Base-by-base conservation (phyloP, 805 yeast species). In the Wickerhamia fluorescens region DNA sequence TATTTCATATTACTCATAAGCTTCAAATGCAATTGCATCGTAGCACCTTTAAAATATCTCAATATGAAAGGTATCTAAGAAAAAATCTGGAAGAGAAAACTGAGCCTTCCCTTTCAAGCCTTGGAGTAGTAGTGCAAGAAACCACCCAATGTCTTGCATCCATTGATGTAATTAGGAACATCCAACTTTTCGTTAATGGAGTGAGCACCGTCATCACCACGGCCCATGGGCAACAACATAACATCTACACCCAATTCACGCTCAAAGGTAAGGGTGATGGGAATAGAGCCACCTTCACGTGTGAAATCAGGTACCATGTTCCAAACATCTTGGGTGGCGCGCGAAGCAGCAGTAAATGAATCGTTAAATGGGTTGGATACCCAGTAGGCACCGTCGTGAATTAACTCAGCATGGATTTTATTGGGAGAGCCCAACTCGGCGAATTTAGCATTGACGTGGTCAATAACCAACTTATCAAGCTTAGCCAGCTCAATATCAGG, bases 191-290 rank as follows among this genome's bases (percentile, higher is more conserved):
- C 99, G 54, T 92, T 92, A 49, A 92, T 87, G 14, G 96, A 86
- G 58, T 92, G 99, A 26, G 99, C 98, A 47, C 98, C 98, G 52
- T 92, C 99, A 56, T 92, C 96, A 44, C 98, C 98, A 63, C 94
- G 81, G 41, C 99, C 99, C 82, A 92, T 83, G 40, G 99, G 98
- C 46, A 92, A 73, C 49, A 92, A 68, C 40, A 92, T 68, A 19
- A 88, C 97, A 39, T 78, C 78, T 14, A 94, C 83, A 46, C 83
- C 78, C 49, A 92, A 71, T 53, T 76, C 78, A 48, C 87, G 71
- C 66, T 92, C 96, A 61, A 92, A 92, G 20, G 95, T 81, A 43
- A 92, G 61, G 14, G 99, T 89, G 56, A 92, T 88, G 41, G 99
- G 99, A 51, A 92, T 92, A 4, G 96, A 88, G 21, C 99, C 99